Conservation (phyloP, 2,329 filamentous ascomycete genomes). For the Sporothrix globosa region DNA sequence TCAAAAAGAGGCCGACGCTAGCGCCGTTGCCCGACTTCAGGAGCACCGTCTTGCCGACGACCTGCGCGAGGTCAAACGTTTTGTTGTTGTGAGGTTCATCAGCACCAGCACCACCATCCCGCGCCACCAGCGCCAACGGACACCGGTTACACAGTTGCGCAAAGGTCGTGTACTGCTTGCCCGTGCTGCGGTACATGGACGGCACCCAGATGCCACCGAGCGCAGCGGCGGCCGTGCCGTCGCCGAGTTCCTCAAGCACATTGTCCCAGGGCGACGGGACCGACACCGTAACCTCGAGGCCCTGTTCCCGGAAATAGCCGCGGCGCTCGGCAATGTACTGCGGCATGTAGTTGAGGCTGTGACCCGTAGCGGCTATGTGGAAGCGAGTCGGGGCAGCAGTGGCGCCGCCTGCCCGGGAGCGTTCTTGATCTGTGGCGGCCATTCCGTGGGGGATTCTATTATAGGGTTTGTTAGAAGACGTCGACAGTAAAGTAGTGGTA, state of each 20-base stretch:
- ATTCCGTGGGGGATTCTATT: not conserved
- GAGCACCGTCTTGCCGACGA: conserved; percentile 31
- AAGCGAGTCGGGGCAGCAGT: conserved; percentile 27
- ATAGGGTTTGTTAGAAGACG: not conserved
- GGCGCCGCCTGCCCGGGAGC: no score
- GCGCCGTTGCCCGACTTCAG: conserved; percentile 34
- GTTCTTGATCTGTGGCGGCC: no score
- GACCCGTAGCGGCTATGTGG: conserved; percentile 39
- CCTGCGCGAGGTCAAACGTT: conserved; percentile 28
- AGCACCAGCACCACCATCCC: not conserved
- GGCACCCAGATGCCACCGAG: conserved; percentile 35
- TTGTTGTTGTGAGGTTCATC: not conserved
- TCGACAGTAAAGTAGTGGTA: no score
- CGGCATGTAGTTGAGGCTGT: conserved; percentile 42
- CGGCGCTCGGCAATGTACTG: conserved; percentile 42
- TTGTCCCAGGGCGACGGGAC: conserved; percentile 40
- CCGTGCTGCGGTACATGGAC: conserved; percentile 32
- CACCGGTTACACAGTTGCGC: conserved; percentile 33
- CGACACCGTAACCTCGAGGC: conserved; percentile 40
- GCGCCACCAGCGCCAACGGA: conserved; percentile 30
- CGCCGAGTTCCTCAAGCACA: conserved; percentile 38
- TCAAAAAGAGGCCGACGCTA: conserved; percentile 34
- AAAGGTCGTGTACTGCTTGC: conserved; percentile 31
- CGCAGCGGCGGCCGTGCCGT: conserved; percentile 36
- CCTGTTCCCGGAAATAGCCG: conserved; percentile 42